Evolutionary conservation across 2,329 filamentous ascomycete genomes (phyloP).

Genomic region (Diaporthe sp.): DNA sequence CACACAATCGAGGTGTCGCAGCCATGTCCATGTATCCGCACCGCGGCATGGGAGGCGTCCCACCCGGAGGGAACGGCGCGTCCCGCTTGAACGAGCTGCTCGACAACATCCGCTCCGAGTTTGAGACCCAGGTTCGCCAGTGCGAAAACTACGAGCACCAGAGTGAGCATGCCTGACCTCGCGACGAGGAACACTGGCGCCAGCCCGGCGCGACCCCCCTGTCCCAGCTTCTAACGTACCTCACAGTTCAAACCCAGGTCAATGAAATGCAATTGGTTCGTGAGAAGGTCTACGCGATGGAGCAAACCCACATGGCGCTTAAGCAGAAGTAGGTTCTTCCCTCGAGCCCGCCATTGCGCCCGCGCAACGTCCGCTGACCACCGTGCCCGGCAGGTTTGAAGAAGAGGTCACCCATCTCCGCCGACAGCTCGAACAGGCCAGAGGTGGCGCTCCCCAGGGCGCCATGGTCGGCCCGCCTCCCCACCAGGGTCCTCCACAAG

Average conservation of each 20-base stretch:
- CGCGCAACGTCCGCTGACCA: slow-evolving; percentile 40
- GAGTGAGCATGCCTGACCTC: slow-evolving; percentile 67
- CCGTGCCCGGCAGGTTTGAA: slow-evolving; percentile 78
- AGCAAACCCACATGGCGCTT: slow-evolving; percentile 88
- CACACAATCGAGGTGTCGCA: slow-evolving; percentile 26
- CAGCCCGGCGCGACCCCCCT: slow-evolving; percentile 29
- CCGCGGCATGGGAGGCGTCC: slow-evolving; percentile 83
- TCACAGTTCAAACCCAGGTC: slow-evolving; percentile 86
- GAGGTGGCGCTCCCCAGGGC: slow-evolving; percentile 71
- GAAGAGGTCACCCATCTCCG: slow-evolving; percentile 89
- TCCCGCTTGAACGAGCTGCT: slow-evolving; percentile 90
- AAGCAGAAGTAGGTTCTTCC: slow-evolving; percentile 83
- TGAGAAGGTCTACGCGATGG: slow-evolving; percentile 92
- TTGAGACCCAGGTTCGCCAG: slow-evolving; percentile 85
- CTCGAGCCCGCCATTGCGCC: neutral
- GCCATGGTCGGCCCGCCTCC: slow-evolving; percentile 78
- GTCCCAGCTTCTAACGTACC: slow-evolving; percentile 44
- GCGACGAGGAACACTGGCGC: neutral
- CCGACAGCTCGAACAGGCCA: slow-evolving; percentile 85
- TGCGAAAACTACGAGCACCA: slow-evolving; percentile 93
- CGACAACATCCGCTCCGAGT: slow-evolving; percentile 91
- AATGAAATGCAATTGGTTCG: slow-evolving; percentile 96
- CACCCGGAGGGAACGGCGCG: slow-evolving; percentile 63
- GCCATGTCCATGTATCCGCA: slow-evolving; percentile 89
- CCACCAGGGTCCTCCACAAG: slow-evolving; percentile 84